Evolutionary conservation across 371 early-diverging fungal genomes (phyloP).

Genomic region (Haplosporangium sp.): DNA sequence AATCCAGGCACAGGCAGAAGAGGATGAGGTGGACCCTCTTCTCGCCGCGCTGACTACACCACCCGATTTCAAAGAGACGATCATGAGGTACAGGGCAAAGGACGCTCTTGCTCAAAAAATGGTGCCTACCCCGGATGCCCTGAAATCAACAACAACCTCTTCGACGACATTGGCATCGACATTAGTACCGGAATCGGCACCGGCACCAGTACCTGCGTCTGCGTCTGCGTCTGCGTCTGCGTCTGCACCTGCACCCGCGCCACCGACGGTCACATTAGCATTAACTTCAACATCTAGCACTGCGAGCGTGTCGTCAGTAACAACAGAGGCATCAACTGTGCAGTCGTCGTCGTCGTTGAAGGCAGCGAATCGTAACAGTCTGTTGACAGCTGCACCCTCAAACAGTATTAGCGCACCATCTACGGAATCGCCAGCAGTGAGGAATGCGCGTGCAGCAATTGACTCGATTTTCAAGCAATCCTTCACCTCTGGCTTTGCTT

Average conservation of each 20-base stretch:
- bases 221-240: too few species aligned
- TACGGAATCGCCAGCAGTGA: neutral
- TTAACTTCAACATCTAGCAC: neutral
- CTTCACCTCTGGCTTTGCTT: constrained; percentile 33
- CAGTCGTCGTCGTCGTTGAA: neutral
- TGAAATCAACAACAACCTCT: neutral
- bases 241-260: neutral
- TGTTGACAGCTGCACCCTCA: neutral
- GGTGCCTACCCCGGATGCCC: constrained; percentile 7
- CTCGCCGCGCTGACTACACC: constrained; percentile 37
- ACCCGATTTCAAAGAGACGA: constrained; percentile 25
- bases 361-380: neutral
- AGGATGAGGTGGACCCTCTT: constrained; percentile 22
- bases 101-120: constrained; percentile 12
- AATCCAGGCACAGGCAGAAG: constrained; percentile 13
- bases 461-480: constrained; percentile 31
- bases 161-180: neutral
- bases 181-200: neutral
- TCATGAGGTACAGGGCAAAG: constrained; percentile 20
- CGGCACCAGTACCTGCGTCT: neutral
- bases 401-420: neutral
- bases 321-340: neutral
- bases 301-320: neutral
- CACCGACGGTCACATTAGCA: neutral
- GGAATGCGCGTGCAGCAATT: constrained; percentile 4